Percentiles rank a stretch among this genome's conserved stretches.
Conservation (phyloP, 2,329 filamentous ascomycete genomes). For the Monosporascus sp. region DNA sequence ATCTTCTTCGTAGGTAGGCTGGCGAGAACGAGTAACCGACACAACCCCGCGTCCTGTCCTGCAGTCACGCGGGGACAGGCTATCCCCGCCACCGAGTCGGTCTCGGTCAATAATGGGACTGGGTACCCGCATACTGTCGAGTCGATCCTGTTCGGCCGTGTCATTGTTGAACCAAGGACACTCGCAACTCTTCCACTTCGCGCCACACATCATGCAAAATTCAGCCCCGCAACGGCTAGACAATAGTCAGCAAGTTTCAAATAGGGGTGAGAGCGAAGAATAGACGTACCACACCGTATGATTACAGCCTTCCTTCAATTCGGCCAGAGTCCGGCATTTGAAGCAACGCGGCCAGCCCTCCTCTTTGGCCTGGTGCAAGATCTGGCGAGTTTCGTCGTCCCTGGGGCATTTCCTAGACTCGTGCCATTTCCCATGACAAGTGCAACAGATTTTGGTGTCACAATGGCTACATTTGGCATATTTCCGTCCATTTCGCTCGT, state of each 20-base stretch:
- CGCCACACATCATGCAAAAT: conserved; percentile 82
- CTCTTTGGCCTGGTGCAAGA: conserved; percentile 61
- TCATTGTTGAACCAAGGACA: conserved; percentile 76
- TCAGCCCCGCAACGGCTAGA: conserved; percentile 68
- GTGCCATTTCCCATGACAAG: conserved; percentile 74
- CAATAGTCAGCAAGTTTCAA: conserved; percentile 17
- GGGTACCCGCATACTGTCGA: conserved; percentile 49
- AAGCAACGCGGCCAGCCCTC: conserved; percentile 73
- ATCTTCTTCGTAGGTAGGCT: conserved; percentile 43
- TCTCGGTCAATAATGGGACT: conserved; percentile 32
- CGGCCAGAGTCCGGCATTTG: conserved; percentile 68
- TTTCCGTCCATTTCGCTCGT: conserved; percentile 54
- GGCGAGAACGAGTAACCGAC: conserved; percentile 21
- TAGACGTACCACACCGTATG: conserved; percentile 75
- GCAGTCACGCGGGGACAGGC: conserved; percentile 20
- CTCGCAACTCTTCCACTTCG: conserved; percentile 77
- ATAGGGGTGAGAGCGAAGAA: not conserved
- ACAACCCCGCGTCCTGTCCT: conserved; percentile 21
- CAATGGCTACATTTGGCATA: conserved; percentile 68
- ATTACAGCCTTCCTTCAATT: conserved; percentile 78
- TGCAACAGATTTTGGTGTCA: conserved; percentile 67
- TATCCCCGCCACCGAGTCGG: conserved; percentile 22
- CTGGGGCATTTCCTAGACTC: conserved; percentile 62
- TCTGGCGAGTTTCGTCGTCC: conserved; percentile 59
- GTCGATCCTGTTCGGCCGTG: conserved; percentile 45